A percentile compares a stretch with the other conserved stretches of the same genome.
Conservation (phyloP, 129 eudicot genomes). For the Centaurea solstitialis region DNA sequence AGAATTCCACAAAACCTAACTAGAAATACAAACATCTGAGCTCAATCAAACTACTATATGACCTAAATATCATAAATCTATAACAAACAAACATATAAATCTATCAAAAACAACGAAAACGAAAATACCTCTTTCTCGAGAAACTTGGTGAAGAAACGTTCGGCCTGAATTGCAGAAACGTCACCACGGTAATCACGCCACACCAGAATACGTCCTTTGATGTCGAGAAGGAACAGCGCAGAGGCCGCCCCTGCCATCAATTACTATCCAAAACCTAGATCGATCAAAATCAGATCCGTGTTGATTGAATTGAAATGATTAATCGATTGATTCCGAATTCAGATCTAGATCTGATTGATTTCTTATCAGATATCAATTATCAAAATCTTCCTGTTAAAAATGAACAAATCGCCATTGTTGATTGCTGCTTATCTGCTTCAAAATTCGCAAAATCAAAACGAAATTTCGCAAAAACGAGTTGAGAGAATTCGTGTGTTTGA, state of each 20-base stretch:
- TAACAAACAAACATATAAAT: background rate
- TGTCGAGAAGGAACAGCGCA: constrained; percentile 90
- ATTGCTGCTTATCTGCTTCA: background rate
- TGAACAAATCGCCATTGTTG: background rate
- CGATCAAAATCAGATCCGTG: constrained; percentile 24
- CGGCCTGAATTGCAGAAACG: constrained; percentile 73
- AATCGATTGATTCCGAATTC: constrained; percentile 10
- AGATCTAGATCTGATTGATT: constrained; percentile 24
- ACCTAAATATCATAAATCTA: background rate
- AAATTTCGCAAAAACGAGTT: background rate
- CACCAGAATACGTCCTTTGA: constrained; percentile 82
- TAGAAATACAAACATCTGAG: background rate
- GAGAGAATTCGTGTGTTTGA: background rate
- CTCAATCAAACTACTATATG: background rate
- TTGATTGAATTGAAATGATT: too few species aligned
- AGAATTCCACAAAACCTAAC: background rate
- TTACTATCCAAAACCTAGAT: background rate
- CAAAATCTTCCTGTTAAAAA: too few species aligned
- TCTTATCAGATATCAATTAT: too few species aligned
- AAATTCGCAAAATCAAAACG: background rate
- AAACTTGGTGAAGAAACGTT: constrained; percentile 70
- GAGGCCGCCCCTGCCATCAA: constrained; percentile 92
- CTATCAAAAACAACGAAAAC: background rate
- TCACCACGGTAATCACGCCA: constrained; percentile 96
- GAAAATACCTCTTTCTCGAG: constrained; percentile 64